Evolutionary conservation across 768 basidiomycete genomes (phyloP).

Genomic region (Termitomyces sp.): DNA sequence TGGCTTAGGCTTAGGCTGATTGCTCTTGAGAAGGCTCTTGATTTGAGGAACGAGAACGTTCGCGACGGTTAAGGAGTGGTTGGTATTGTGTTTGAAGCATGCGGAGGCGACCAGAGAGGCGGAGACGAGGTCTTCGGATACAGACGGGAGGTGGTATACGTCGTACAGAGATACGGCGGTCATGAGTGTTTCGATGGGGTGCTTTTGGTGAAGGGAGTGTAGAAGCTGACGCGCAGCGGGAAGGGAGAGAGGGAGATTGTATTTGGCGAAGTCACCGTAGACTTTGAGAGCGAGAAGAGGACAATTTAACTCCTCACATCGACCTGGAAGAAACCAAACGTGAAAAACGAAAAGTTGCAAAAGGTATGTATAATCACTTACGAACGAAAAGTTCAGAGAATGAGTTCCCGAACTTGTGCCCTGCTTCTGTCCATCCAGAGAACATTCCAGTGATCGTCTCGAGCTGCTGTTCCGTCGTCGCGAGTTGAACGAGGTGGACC

Average conservation of each 20-base stretch:
- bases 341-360: background rate
- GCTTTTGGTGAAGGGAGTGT: slow-evolving; percentile 38
- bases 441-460: slow-evolving; percentile 40
- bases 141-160: slow-evolving; percentile 51
- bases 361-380: slow-evolving; percentile 31
- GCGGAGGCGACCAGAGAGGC: slow-evolving; percentile 57
- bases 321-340: slow-evolving; percentile 37
- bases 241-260: slow-evolving; percentile 49
- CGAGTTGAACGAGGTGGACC: slow-evolving; percentile 46
- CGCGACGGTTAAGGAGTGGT: slow-evolving; percentile 40
- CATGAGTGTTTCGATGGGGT: slow-evolving; percentile 48
- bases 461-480: slow-evolving; percentile 48
- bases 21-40: background rate
- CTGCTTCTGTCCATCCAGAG: slow-evolving; percentile 48
- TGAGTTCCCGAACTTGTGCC: slow-evolving; percentile 33
- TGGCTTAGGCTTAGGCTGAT: background rate
- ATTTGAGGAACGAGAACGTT: slow-evolving; percentile 35
- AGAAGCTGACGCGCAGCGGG: slow-evolving; percentile 55
- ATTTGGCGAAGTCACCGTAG: slow-evolving; percentile 61
- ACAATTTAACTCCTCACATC: slow-evolving; percentile 57
- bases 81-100: slow-evolving; percentile 46
- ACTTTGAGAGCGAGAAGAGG: slow-evolving; percentile 58
- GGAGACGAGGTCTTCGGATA: slow-evolving; percentile 54
- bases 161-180: slow-evolving; percentile 53
- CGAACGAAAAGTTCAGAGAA: slow-evolving; percentile 47